Conservation (phyloP, 2,329 filamentous ascomycete species). For the Nothophoma quercina region DNA sequence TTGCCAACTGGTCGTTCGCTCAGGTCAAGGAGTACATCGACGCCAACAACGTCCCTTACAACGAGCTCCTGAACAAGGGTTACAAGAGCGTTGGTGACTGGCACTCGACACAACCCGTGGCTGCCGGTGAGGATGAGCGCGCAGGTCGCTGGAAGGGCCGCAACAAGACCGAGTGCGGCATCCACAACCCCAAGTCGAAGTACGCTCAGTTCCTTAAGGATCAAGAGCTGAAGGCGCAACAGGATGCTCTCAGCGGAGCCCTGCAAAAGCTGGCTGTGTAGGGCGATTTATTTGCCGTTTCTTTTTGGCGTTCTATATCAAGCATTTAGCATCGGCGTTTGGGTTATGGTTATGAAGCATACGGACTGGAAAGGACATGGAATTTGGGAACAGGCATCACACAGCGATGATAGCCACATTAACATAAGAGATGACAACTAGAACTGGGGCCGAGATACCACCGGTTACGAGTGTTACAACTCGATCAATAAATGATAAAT, state of each 20-base stretch:
- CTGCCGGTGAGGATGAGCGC: slow-evolving; percentile 91
- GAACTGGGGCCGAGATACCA: slow-evolving; percentile 35
- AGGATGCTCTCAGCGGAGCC: slow-evolving; percentile 41
- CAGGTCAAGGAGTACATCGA: slow-evolving; percentile 90
- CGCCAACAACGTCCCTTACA: slow-evolving; percentile 90
- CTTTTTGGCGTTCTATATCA: slow-evolving; percentile 39
- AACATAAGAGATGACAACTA: slow-evolving; percentile 11
- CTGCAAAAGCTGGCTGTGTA: slow-evolving; percentile 39
- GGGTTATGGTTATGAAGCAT: slow-evolving; percentile 26
- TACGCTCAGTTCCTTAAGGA: slow-evolving; percentile 86
- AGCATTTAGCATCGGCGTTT: slow-evolving; percentile 53
- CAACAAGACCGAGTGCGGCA: slow-evolving; percentile 95
- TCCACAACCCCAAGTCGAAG: slow-evolving; percentile 96
- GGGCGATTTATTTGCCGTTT: slow-evolving; percentile 25
- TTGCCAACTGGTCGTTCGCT: slow-evolving; percentile 91
- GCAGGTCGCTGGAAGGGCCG: slow-evolving; percentile 97
- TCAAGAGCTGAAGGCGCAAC: slow-evolving; percentile 69
- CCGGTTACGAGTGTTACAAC: slow-evolving; percentile 14
- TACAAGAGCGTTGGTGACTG: slow-evolving; percentile 99
- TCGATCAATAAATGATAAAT: slow-evolving; percentile 5
- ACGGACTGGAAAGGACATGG: slow-evolving; percentile 6
- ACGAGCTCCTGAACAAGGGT: slow-evolving; percentile 86
- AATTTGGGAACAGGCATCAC: slow-evolving; percentile 10
- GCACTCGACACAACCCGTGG: slow-evolving; percentile 92
- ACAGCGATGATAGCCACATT: background rate